Evolutionary conservation across 768 basidiomycete species (phyloP), one percentile per base, ranked within the genome.

Genomic region (Saitozyma podzolica): DNA sequence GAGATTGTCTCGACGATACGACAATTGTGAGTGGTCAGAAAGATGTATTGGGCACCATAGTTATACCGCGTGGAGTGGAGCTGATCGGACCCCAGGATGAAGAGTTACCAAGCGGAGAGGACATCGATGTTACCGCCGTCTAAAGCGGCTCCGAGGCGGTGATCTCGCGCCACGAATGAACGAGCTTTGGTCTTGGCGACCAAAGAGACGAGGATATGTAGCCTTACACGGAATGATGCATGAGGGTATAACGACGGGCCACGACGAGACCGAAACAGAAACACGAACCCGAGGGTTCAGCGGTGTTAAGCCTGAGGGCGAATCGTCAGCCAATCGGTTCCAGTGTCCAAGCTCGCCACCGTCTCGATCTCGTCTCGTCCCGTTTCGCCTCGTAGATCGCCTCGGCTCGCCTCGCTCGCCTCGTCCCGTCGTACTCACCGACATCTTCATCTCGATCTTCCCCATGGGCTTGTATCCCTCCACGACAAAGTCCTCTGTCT

Each of bases 371-470:
- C n/a, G n/a, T n/a, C n/a, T n/a, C n/a, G n/a, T n/a, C n/a, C n/a
- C n/a, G n/a, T n/a, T n/a, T n/a, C n/a, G n/a, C n/a, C n/a, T n/a
- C n/a, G n/a, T n/a, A n/a, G n/a, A n/a, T n/a, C n/a, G n/a, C n/a
- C n/a, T n/a, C n/a, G n/a, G n/a, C n/a, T n/a, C n/a, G n/a, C n/a
- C n/a, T n/a, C n/a, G n/a, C n/a, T n/a, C n/a, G n/a, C n/a, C n/a
- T n/a, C 29, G 29, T 29, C 29, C 29, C 29, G 47, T 29, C 17
- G 47, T 14, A 72, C 75, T 74, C 62, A 76, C 91, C 78, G 90
- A 92, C 95, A 97, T 96, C 82, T 93, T 92, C 93, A 96, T 96
- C 40, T 89, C 83, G 70, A 97, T 91, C 66, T 85, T 83, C 2
- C 88, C 88, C 77, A 92, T 85, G 9, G 90, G 88, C 65, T 89